Base-by-base conservation (phyloP, 2,329 filamentous ascomycete genomes). In the Alternaria infectoria region DNA sequence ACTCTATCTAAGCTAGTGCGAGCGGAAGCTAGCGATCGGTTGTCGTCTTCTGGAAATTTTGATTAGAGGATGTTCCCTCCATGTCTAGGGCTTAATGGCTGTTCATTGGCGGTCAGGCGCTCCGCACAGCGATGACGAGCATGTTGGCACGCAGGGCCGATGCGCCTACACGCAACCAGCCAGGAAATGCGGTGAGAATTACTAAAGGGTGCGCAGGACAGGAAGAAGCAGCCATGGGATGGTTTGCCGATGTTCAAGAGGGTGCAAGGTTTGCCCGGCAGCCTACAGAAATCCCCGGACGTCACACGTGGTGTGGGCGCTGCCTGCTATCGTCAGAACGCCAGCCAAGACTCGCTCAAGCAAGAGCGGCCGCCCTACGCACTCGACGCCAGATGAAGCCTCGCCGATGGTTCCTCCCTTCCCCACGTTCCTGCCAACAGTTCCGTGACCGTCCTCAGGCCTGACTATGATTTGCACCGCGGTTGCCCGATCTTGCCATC, bases 381-480 rank as follows among this genome's bases (percentile, higher is more conserved):
- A 62, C 28, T 47, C 30, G 23, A 36, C 54, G 59, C 45, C 63
- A 47, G 60, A 65, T 61, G 64, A 65, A 59, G 66, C 64, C 58
- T 67, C 59, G 64, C 26, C 58, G 30, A 54, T 45, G 55, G 25
- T 44, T 57, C 59, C 15, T 51, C 56, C 44, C 57, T 57, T 52
- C 62, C 66, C 64, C 69, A 66, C 66, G 60, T 58, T 44, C 25
- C 54, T 47, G 32, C 40, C 59, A 56, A 21, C 12, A 45, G 23
- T 23, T 25, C 52, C 25, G 19, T 57, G n/a, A 57, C n/a, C 15
- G 44, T 61, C 21, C 21, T 30, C 52, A 45, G 25, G 52, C 43
- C 44, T 60, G 68, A 66, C 61, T 68, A 72, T 69, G 71, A 72
- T 61, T 56, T 23, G 47, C 54, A 61, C 26, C 21, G 25, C 59